Evolutionary conservation across 768 basidiomycete species (phyloP).

Genomic region (Clitopilus passeckerianus): DNA sequence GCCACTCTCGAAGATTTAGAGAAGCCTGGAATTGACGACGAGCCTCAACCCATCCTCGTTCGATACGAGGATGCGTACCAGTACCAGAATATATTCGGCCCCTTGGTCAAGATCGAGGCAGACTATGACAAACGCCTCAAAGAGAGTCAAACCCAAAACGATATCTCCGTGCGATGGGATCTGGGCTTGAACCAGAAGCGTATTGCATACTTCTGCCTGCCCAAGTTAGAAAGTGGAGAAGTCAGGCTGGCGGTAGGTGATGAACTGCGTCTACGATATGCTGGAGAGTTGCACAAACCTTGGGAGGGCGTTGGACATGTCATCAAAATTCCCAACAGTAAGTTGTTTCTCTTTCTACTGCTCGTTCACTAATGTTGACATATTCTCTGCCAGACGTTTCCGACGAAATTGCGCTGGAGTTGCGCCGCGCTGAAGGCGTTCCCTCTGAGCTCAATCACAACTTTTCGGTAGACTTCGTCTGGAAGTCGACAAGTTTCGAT

Average conservation of each 20-base stretch:
- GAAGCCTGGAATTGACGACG: conserved; percentile 96
- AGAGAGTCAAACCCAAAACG: conserved; percentile 97
- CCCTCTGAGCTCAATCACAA: conserved; percentile 92
- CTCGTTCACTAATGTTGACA: not conserved
- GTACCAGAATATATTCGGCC: conserved; percentile 99
- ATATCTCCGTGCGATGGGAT: conserved; percentile 96
- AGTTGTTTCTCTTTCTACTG: conserved; percentile 20
- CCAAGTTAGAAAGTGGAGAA: conserved; percentile 97
- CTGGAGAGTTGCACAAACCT: conserved; percentile 82
- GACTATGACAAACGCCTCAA: conserved; percentile 98
- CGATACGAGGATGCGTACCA: conserved; percentile 99
- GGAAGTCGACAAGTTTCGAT: conserved; percentile 99
- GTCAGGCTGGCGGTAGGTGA: conserved; percentile 96
- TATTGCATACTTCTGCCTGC: conserved; percentile 96
- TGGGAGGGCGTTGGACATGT: conserved; percentile 99
- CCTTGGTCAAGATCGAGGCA: conserved; percentile 98
- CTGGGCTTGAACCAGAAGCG: conserved; percentile 97
- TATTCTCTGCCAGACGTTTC: conserved; percentile 71
- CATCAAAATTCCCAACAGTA: conserved; percentile 98
- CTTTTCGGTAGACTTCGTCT: conserved; percentile 98
- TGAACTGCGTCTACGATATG: conserved; percentile 85
- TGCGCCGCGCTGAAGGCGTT: conserved; percentile 86
- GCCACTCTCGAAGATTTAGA: conserved; percentile 96
- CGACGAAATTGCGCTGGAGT: conserved; percentile 94
- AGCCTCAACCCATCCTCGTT: conserved; percentile 86